These are phyloP conservation scores for Rosa multiflora DNA, from an alignment of 306 rosid genomes.

Conservation along the genomic window DNA sequence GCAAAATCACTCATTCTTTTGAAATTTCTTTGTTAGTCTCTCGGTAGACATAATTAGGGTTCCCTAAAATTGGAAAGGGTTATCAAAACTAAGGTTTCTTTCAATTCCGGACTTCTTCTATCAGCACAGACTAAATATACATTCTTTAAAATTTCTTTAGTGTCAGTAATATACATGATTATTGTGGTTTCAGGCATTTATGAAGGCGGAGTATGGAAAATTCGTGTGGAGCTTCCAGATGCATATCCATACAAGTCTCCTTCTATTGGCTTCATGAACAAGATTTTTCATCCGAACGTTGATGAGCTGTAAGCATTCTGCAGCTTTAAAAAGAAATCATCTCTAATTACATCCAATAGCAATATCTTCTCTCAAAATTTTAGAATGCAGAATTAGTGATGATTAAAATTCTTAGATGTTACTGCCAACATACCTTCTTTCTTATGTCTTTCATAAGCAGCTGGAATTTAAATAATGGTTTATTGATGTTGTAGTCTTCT, in stretches of 20 bases:
- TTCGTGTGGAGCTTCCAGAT: conserved; percentile 95
- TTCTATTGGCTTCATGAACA: conserved; percentile 92
- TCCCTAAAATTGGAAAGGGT: not conserved
- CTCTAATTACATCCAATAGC: not conserved
- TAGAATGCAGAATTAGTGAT: not conserved
- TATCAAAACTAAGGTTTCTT: not conserved
- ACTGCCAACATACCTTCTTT: conserved; percentile 17
- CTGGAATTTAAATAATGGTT: not conserved
- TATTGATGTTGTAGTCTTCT: conserved; percentile 10
- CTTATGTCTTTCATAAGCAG: not conserved
- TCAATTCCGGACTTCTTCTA: not conserved
- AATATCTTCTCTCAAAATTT: not conserved
- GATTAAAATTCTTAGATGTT: conserved; percentile 4
- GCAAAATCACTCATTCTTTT: not conserved
- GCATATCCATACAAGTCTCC: conserved; percentile 99
- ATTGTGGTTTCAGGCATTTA: conserved; percentile 73
- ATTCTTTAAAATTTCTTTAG: not conserved
- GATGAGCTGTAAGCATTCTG: conserved; percentile 86
- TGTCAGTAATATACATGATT: conserved; percentile 15
- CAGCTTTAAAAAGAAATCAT: conserved; percentile 11
- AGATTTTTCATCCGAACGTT: conserved; percentile 95
- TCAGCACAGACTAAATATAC: not conserved
- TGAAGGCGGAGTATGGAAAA: conserved; percentile 97
- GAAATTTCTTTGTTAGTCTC: not conserved
- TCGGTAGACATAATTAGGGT: not conserved